These are phyloP conservation scores for Alternaria angustiovoidea DNA, from an alignment of 2,329 filamentous ascomycete species.

Conservation along the genomic window DNA sequence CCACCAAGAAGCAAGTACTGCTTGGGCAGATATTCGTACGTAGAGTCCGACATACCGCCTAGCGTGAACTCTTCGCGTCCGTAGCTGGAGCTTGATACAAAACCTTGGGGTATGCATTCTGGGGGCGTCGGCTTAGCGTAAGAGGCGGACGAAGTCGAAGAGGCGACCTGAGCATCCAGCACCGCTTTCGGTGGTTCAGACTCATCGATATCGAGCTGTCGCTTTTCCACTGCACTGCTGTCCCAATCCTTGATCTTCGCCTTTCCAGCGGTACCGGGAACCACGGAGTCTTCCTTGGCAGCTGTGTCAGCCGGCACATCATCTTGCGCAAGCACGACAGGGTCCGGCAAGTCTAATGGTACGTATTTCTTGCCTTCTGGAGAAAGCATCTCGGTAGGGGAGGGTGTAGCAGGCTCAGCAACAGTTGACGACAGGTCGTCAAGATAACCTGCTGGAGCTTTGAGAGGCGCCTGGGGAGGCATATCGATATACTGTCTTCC, in stretches of 20 bases:
- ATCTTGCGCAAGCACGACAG: conserved; percentile 35
- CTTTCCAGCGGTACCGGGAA: conserved; percentile 18
- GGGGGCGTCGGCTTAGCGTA: conserved; percentile 30
- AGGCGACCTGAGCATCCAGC: conserved; percentile 5
- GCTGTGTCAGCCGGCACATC: conserved; percentile 16
- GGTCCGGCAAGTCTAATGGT: conserved; percentile 40
- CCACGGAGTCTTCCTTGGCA: conserved; percentile 9
- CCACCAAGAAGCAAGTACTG: conserved; percentile 59
- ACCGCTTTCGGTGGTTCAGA: conserved; percentile 17
- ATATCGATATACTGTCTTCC: conserved; percentile 37
- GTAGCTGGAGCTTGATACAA: conserved; percentile 59
- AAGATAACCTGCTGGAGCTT: conserved; percentile 17
- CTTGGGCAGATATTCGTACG: conserved; percentile 58
- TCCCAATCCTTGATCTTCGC: conserved; percentile 36
- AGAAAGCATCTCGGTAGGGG: conserved; percentile 32
- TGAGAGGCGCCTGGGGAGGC: conserved; percentile 34
- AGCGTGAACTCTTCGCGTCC: conserved; percentile 55
- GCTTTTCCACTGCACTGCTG: conserved; percentile 23
- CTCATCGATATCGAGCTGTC: conserved; percentile 37
- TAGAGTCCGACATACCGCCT: conserved; percentile 53
- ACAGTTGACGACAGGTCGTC: conserved; percentile 4
- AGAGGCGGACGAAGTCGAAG: conserved; percentile 12
- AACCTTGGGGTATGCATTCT: conserved; percentile 59
- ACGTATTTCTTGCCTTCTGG: conserved; percentile 45
- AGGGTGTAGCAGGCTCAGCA: conserved; percentile 13